Percentiles rank a stretch among this genome's conserved stretches.
Evolutionary conservation across 306 rosid species (phyloP).

Genomic region (Pyrus pyrifolia): DNA sequence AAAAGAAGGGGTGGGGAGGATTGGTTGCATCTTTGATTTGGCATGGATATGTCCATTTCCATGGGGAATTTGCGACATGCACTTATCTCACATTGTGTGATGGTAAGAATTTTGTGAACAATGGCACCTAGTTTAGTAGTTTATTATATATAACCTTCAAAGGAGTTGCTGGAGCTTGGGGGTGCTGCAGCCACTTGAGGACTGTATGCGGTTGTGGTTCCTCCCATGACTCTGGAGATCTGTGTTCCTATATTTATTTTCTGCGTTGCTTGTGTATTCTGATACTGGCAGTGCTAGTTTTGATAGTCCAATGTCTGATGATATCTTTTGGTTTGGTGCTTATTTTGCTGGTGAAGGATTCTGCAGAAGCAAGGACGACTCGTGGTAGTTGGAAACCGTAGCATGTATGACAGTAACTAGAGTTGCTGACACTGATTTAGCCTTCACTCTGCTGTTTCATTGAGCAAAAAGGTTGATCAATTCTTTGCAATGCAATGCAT

Average conservation of each 20-base stretch:
- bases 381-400: neutral
- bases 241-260: no score
- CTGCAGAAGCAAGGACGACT: neutral
- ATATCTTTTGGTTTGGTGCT: neutral
- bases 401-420: neutral
- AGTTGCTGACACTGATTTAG: neutral
- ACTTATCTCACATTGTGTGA: neutral
- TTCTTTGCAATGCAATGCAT: conserved; percentile 2
- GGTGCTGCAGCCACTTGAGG: no score
- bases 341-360: conserved; percentile 4
- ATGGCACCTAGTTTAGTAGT: no score
- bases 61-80: neutral
- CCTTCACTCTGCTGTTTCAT: neutral
- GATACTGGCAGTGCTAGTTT: neutral
- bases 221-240: no score
- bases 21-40: neutral
- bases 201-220: no score
- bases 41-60: neutral
- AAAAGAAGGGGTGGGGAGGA: neutral
- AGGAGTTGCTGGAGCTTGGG: no score
- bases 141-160: no score
- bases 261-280: no score
- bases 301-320: neutral
- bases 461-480: neutral
- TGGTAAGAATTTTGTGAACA: no score